Percentiles rank a stretch among this genome's conserved stretches.
Conservation (phyloP, 495 filamentous ascomycete species). For the Aspergillus olivimuriae region DNA sequence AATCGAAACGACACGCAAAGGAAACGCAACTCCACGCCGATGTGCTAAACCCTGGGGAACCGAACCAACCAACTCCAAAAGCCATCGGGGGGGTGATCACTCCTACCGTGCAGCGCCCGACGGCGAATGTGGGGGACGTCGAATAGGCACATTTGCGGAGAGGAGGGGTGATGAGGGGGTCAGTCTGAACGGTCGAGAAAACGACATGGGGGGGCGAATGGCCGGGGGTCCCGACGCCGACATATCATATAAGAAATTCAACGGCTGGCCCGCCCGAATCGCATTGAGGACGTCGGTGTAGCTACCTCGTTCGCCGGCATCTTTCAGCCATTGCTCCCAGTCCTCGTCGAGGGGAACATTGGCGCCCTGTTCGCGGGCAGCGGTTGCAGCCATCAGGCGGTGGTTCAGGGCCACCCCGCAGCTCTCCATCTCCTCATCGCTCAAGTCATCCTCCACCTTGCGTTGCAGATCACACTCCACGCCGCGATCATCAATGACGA, state of each 20-base stretch:
- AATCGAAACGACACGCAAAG: too few relatives aligned
- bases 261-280: constrained; percentile 34
- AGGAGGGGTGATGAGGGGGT: constrained; percentile 11
- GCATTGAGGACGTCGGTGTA: constrained; percentile 38
- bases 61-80: neutral
- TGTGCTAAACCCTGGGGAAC: constrained; percentile 1
- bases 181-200: constrained; percentile 18
- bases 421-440: constrained; percentile 63
- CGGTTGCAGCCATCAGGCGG: constrained; percentile 63
- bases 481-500: constrained; percentile 18
- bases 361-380: constrained; percentile 55
- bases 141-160: constrained; percentile 11
- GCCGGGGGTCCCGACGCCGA: constrained; percentile 16
- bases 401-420: constrained; percentile 68
- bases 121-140: constrained; percentile 17
- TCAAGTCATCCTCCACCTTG: constrained; percentile 52
- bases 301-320: constrained; percentile 58
- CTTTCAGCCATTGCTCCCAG: constrained; percentile 84
- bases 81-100: neutral
- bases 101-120: constrained; percentile 18
- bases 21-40: constrained; percentile 3
- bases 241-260: constrained; percentile 24
- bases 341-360: constrained; percentile 65
- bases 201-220: constrained; percentile 9
- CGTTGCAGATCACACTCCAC: constrained; percentile 18